Evolutionary conservation across 768 basidiomycete genomes (phyloP).

Genomic region (Russula vinacea): DNA sequence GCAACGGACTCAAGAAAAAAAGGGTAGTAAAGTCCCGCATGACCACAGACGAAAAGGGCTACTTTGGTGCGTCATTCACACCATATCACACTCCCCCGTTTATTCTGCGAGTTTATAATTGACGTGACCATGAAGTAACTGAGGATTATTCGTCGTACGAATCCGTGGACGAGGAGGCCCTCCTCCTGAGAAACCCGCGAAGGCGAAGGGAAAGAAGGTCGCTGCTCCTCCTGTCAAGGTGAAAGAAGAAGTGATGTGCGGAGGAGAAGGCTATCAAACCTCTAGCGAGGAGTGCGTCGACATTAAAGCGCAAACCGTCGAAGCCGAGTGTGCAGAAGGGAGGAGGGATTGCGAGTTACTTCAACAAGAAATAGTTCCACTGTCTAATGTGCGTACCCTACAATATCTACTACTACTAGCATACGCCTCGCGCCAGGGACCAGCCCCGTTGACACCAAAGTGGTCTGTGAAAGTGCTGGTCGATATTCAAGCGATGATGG

Average conservation of each 20-base stretch:
- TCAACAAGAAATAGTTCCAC: conserved; percentile 15
- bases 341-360: conserved; percentile 25
- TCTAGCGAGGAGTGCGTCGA: conserved; percentile 3
- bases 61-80: conserved; percentile 52
- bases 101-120: too few relatives aligned
- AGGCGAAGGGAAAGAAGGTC: conserved; percentile 26
- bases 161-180: conserved; percentile 62
- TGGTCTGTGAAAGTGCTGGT: conserved; percentile 50
- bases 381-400: too few relatives aligned
- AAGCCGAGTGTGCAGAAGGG: conserved; percentile 17
- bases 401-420: conserved; percentile 28
- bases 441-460: conserved; percentile 57
- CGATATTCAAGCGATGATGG: background rate
- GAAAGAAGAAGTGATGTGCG: conserved; percentile 6
- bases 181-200: conserved; percentile 30
- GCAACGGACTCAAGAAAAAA: conserved; percentile 74
- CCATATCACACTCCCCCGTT: background rate
- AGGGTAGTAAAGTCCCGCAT: conserved; percentile 57
- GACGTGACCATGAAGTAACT: conserved; percentile 48
- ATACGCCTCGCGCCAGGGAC: conserved; percentile 62
- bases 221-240: conserved; percentile 16
- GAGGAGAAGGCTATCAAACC: conserved; percentile 11
- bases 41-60: conserved; percentile 63
- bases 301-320: conserved; percentile 21
- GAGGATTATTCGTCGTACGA: conserved; percentile 83